phyloP scores from a whole-genome alignment of 192 early-diverging fungal genomes.

The Gaertneriomyces semiglobifer region DNA sequence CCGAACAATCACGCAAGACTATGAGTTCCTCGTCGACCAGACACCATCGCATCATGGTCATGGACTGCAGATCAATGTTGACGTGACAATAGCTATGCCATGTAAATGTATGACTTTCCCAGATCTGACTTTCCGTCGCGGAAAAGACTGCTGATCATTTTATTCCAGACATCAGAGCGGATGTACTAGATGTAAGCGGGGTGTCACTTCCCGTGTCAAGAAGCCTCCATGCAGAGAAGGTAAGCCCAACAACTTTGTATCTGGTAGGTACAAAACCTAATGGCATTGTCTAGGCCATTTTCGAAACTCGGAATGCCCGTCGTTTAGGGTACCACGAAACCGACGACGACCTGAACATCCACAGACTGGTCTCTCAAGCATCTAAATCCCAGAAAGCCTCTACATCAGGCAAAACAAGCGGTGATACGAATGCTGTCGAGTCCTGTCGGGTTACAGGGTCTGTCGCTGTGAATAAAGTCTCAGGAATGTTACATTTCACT shows the following conservation, averaged over 20 bases:
- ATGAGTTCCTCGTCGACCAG: slow-evolving; percentile 79
- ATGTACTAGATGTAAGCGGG: slow-evolving; percentile 67
- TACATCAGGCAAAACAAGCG: not conserved
- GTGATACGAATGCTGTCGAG: slow-evolving; percentile 15
- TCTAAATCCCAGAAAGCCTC: not conserved
- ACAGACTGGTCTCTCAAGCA: slow-evolving; percentile 23
- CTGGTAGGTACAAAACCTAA: not conserved
- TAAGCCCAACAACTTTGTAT: not conserved
- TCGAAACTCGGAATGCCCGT: not conserved
- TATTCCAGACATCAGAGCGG: slow-evolving; percentile 54
- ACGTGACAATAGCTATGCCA: slow-evolving; percentile 82
- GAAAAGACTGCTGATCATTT: too few species aligned
- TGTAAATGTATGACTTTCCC: slow-evolving; percentile 55
- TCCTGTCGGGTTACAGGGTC: slow-evolving; percentile 76
- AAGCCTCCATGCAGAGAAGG: slow-evolving; percentile 47
- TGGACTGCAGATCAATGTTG: slow-evolving; percentile 77
- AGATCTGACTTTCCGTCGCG: slow-evolving; percentile 11
- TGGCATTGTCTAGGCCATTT: slow-evolving; percentile 1
- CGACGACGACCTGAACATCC: slow-evolving; percentile 12
- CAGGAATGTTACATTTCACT: slow-evolving; percentile 89
- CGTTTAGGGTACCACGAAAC: not conserved
- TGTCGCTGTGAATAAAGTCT: slow-evolving; percentile 72
- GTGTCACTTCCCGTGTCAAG: slow-evolving; percentile 54
- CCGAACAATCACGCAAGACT: slow-evolving; percentile 56
- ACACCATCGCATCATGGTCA: slow-evolving; percentile 44